Evolutionary conservation across 768 basidiomycete genomes (phyloP), one percentile per base, ranked within the genome.

Genomic region (Cyclocybe aegerita): DNA sequence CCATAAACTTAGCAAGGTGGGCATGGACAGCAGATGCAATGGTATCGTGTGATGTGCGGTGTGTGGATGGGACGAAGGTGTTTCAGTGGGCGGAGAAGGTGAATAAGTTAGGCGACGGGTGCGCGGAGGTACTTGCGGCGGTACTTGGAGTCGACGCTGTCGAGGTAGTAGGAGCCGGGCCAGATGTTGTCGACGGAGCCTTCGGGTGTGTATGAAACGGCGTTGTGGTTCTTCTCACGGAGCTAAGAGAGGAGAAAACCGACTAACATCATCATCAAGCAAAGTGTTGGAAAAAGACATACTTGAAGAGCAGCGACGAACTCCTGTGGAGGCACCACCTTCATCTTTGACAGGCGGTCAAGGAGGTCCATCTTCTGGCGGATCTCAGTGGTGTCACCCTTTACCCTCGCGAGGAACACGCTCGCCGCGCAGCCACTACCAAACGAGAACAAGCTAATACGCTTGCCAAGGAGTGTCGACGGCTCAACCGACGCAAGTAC

Each of bases 211-310:
- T 90, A 99, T 59, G 83, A 77, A 17, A 78, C 83, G 11, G 91
- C 84, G 61, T 95, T 96, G 79, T 98, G 94, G 79, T 95, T 96
- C 73, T 90, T 86, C 75, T 98, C 96, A 37, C 96, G 91, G 45
- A 98, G 85, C 94, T 95, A 58, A 9, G 30, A n/a, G 39, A 41
- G 39, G 29, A 41, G 51, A 49, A 16, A 40, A 51, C 4, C 36
- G n/a, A 41, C 56, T n/a, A 56, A 46, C n/a, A 51, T 16, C 12
- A 41, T 32, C 6, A 45, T n/a, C n/a, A 49, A 48, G 7, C 4
- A 33, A 17, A 50, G 52, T 48, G 17, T 9, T 66, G 12, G 39
- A 29, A 49, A 52, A 52, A 43, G 6, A 70, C 85, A 51, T 63
- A 91, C 87, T 64, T 74, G 63, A 43, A 93, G 82, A 39, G 93